These are phyloP conservation scores for Paraleonurus japonicus DNA, from an alignment of 257 asterid genomes.

Conservation along the genomic window DNA sequence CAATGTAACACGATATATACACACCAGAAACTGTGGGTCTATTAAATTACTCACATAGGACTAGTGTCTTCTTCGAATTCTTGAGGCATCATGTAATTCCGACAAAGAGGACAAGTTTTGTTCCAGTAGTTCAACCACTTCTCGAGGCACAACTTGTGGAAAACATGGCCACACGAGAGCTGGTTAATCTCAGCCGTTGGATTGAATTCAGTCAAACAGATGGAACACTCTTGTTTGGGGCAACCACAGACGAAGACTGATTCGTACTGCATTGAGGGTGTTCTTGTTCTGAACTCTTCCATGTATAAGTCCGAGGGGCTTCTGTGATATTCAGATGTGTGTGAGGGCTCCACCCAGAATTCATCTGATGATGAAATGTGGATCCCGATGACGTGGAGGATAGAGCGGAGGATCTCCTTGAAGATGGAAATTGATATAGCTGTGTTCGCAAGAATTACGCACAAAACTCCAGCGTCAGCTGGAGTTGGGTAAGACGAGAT, in stretches of 20 bases:
- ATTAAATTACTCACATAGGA: constrained; percentile 61
- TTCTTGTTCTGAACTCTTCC: constrained; percentile 70
- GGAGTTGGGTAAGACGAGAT: constrained; percentile 80
- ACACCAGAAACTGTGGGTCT: constrained; percentile 2
- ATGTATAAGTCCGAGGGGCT: constrained; percentile 63
- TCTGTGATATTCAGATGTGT: constrained; percentile 36
- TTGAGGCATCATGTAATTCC: constrained; percentile 69
- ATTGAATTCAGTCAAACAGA: constrained; percentile 67
- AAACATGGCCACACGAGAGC: constrained; percentile 77
- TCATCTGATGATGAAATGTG: constrained; percentile 70
- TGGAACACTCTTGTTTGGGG: constrained; percentile 62
- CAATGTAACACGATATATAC: constrained; percentile 46
- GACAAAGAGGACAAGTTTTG: constrained; percentile 88
- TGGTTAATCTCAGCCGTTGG: constrained; percentile 68
- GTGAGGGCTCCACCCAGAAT: constrained; percentile 46
- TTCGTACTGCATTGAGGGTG: constrained; percentile 60
- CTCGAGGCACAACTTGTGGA: constrained; percentile 76
- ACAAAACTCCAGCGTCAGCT: constrained; percentile 84
- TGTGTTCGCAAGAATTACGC: constrained; percentile 76
- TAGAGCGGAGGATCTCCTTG: constrained; percentile 69
- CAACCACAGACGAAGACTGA: constrained; percentile 35
- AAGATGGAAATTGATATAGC: constrained; percentile 77
- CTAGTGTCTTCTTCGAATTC: constrained; percentile 63
- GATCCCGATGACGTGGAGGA: constrained; percentile 72
- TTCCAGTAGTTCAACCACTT: constrained; percentile 83